Evolutionary conservation across 2,329 filamentous ascomycete genomes (phyloP).

Genomic region (Fusarium albosuccineum): DNA sequence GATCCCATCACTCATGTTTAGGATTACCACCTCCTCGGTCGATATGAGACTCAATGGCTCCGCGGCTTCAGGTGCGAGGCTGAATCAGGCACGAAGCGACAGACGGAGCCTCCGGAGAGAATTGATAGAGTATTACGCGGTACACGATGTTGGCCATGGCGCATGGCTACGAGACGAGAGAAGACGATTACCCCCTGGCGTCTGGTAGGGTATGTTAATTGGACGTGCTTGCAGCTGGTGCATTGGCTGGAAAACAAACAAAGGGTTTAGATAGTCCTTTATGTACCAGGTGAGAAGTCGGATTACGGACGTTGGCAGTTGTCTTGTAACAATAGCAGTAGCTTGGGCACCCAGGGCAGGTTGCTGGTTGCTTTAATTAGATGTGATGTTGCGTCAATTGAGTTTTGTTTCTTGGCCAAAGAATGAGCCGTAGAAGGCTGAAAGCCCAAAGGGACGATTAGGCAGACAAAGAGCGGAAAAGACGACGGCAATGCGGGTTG

Average conservation of each 20-base stretch:
- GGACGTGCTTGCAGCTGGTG: constrained; percentile 38
- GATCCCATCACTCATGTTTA: constrained; percentile 65
- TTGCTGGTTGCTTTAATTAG: constrained; percentile 22
- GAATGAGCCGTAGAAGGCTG: neutral
- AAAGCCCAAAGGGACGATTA: neutral
- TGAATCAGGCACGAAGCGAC: constrained; percentile 18
- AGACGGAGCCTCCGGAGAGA: constrained; percentile 22
- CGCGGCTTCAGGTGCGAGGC: constrained; percentile 26
- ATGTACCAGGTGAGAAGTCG: constrained; percentile 47
- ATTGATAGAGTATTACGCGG: constrained; percentile 35
- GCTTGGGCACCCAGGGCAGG: constrained; percentile 37
- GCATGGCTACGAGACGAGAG: constrained; percentile 15
- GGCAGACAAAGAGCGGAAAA: neutral
- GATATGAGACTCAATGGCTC: constrained; percentile 50
- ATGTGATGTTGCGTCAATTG: constrained; percentile 33
- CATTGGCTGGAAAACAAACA: constrained; percentile 53
- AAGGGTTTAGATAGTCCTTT: constrained; percentile 67
- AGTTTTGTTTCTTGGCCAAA: constrained; percentile 14
- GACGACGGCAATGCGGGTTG: neutral
- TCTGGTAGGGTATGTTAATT: constrained; percentile 34
- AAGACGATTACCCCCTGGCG: constrained; percentile 20
- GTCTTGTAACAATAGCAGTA: constrained; percentile 42
- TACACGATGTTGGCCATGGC: constrained; percentile 25
- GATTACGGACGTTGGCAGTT: constrained; percentile 32
- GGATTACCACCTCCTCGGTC: constrained; percentile 58